Evolutionary conservation across 2,329 filamentous ascomycete genomes (phyloP).

Genomic region (Sphaceloma murrayae): DNA sequence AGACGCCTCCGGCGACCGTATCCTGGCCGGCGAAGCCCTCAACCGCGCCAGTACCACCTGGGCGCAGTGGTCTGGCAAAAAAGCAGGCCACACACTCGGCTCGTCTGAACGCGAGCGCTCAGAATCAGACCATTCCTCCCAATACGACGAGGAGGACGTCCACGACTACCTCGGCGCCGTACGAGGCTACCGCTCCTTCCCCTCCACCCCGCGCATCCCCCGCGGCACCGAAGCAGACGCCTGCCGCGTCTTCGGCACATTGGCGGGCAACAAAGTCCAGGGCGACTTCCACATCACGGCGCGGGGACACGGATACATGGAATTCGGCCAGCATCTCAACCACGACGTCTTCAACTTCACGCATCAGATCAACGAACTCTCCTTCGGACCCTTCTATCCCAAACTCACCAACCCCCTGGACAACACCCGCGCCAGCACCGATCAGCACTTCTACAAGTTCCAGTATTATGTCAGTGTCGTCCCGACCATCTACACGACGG

Average conservation of each 20-base stretch:
- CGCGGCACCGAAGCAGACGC: conserved; percentile 50
- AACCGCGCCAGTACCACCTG: conserved; percentile 70
- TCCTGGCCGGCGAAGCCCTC: conserved; percentile 68
- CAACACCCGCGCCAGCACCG: conserved; percentile 70
- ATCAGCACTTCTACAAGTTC: conserved; percentile 80
- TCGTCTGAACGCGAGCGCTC: conserved; percentile 50
- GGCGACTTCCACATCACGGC: conserved; percentile 98
- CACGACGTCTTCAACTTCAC: conserved; percentile 93
- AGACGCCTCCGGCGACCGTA: conserved; percentile 85
- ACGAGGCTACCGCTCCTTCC: conserved; percentile 54
- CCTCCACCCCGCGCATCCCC: conserved; percentile 61
- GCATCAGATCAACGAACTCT: conserved; percentile 90
- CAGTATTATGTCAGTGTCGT: conserved; percentile 97
- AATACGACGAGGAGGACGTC: conserved; percentile 69
- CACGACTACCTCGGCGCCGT: conserved; percentile 77
- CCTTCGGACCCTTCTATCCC: conserved; percentile 94
- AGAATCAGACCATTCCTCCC: conserved; percentile 29
- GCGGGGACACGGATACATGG: conserved; percentile 85
- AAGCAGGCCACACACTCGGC: conserved; percentile 47
- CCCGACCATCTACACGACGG: conserved; percentile 73
- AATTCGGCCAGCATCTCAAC: conserved; percentile 69
- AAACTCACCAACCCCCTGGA: conserved; percentile 90
- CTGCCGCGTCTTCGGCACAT: conserved; percentile 79
- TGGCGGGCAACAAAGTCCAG: conserved; percentile 93
- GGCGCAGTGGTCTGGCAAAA: conserved; percentile 69